Conservation (phyloP, 75 land plant species). For the Chamaecyparis obtusa region DNA sequence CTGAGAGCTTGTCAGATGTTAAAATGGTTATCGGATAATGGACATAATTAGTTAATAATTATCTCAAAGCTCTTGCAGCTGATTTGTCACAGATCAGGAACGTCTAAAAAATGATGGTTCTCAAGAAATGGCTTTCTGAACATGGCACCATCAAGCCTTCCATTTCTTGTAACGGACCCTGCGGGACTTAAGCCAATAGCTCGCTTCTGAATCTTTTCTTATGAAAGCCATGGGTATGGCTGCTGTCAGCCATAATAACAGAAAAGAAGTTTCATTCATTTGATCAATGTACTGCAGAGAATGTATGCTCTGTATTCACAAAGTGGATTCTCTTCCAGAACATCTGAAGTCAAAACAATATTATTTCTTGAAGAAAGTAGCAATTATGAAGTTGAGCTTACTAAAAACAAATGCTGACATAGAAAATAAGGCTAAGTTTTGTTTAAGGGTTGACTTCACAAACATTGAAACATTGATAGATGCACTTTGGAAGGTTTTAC, state of each 20-base stretch:
- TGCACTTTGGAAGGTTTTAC: too few relatives aligned
- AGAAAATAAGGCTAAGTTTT: not conserved
- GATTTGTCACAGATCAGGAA: not conserved
- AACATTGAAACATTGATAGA: too few relatives aligned
- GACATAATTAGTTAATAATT: too few relatives aligned
- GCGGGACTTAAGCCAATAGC: not conserved
- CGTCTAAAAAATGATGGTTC: not conserved
- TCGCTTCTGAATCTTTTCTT: not conserved
- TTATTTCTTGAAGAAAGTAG: not conserved
- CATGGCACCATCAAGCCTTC: not conserved
- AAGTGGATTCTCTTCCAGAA: not conserved
- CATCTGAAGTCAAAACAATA: not conserved
- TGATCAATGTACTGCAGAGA: not conserved
- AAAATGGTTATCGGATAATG: too few relatives aligned
- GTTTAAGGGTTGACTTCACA: too few relatives aligned
- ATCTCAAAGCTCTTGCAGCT: not conserved
- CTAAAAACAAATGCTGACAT: not conserved
- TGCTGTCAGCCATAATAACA: not conserved
- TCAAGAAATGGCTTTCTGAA: not conserved
- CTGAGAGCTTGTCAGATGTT: not conserved
- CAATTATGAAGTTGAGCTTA: not conserved
- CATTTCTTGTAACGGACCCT: not conserved
- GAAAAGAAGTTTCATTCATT: not conserved
- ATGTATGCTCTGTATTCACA: not conserved
- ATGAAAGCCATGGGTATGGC: not conserved